Base-by-base conservation (phyloP, 176 grass and related monocot species). In the Paspalum notatum region DNA sequence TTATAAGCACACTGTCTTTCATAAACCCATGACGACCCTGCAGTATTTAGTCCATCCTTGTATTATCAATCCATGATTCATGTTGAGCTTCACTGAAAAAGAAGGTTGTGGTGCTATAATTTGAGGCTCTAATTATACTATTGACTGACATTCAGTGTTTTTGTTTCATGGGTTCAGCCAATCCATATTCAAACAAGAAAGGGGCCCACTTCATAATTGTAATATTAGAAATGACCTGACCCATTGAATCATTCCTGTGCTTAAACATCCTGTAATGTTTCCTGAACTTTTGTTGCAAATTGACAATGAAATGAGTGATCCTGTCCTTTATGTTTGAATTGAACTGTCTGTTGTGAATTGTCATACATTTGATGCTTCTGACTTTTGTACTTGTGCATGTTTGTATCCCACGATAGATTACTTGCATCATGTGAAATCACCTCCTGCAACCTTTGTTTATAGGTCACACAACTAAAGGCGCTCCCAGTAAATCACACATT, bases 1-100 rank as follows among this genome's bases (percentile, higher is more conserved):
- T 54, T 83, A 32, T 12, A 68, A 71, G 39, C 5, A 20, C 70
- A 84, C 7, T 47, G 17, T 63, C 18, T 85, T 85, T 76, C 41
- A 27, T 81, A 67, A 68, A 46, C 38, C 81, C 62, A 16, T 71
- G 51, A 5, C 49, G 4, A 40, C 52, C 25, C 18, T 9, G n/a
- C 5, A 72, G 48, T 57, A 62, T 45, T 68, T 71, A 45, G 14
- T 61, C 22, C 8, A 21, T 70, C 63, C 50, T 20, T 80, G 65
- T 72, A 49, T 62, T 60, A 69, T 75, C n/a, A 62, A 4, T 55
- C 55, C 37, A 66, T 71, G 39, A 63, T 81, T 71, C 50, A n/a
- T 41, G 32, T 46, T 85, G 55, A 64, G 58, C 56, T 64, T 24
- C 45, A 49, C 18, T 64, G 56, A 63, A 56, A 71, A 77, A 77